Conservation (phyloP, 1,139 yeast species). For the Diutina scorzettiae region DNA sequence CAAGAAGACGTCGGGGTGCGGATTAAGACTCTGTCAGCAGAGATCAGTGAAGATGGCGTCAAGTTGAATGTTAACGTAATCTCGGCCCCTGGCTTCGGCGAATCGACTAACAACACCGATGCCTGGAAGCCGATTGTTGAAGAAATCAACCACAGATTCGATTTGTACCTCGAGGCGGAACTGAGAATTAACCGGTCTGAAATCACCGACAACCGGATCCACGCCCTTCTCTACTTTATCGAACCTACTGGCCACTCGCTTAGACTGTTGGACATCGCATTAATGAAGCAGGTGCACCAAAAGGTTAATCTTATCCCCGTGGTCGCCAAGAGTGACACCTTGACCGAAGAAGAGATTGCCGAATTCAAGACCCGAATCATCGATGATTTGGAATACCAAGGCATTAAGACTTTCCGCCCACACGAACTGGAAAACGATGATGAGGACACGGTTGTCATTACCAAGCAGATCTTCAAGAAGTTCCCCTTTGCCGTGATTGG, state of each 20-base stretch:
- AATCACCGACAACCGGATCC: constrained; percentile 66
- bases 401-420: constrained; percentile 72
- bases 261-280: constrained; percentile 77
- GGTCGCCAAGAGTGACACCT: constrained; percentile 88
- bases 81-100: constrained; percentile 94
- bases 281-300: constrained; percentile 81
- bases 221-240: constrained; percentile 80
- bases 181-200: constrained; percentile 73
- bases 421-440: constrained; percentile 50
- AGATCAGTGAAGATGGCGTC: constrained; percentile 89
- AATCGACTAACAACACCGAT: constrained; percentile 73
- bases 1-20: constrained; percentile 28
- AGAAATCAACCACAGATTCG: constrained; percentile 79
- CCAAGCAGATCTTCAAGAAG: constrained; percentile 53
- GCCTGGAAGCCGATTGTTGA: constrained; percentile 92
- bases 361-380: constrained; percentile 66
- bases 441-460: constrained; percentile 62
- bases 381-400: constrained; percentile 65
- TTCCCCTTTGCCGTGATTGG: constrained; percentile 95
- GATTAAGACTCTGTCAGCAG: constrained; percentile 58
- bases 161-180: constrained; percentile 81
- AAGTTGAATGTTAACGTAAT: constrained; percentile 74
- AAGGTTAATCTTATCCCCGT: constrained; percentile 91
- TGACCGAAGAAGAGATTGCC: constrained; percentile 75
- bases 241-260: constrained; percentile 96